phyloP scores from a whole-genome alignment of 306 rosid genomes.

The Glycine tomentella region DNA sequence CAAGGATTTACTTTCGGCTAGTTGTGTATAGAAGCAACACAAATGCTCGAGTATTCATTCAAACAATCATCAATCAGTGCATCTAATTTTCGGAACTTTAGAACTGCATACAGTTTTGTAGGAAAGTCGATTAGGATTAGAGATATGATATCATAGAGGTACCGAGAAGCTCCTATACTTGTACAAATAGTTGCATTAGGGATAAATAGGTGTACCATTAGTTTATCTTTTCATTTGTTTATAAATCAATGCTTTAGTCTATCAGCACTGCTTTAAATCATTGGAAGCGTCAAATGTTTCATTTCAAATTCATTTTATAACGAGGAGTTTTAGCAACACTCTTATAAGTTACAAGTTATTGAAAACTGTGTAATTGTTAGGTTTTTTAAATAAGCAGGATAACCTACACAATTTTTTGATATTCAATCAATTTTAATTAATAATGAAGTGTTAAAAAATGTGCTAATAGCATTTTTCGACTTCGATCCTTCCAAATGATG shows the following conservation, averaged over 20 bases:
- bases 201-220: conserved; percentile 45
- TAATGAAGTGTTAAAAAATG: too few relatives aligned
- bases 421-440: too few relatives aligned
- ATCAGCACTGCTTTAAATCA: neutral
- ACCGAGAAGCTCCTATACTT: conserved; percentile 34
- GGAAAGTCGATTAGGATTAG: conserved; percentile 53
- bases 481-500: too few relatives aligned
- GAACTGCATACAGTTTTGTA: conserved; percentile 58
- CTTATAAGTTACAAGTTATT: neutral
- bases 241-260: conserved; percentile 14
- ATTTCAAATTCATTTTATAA: neutral
- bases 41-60: conserved; percentile 38
- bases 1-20: conserved; percentile 53
- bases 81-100: conserved; percentile 40
- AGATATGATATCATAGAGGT: conserved; percentile 42
- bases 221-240: conserved; percentile 35
- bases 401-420: too few relatives aligned
- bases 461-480: too few relatives aligned
- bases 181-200: conserved; percentile 42
- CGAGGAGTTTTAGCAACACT: neutral
- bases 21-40: conserved; percentile 48
- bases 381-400: neutral
- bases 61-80: conserved; percentile 32
- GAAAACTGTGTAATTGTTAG: neutral
- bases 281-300: neutral